phyloP scores from a whole-genome alignment of 2,329 filamentous ascomycete genomes.

The Ciborinia camelliae region DNA sequence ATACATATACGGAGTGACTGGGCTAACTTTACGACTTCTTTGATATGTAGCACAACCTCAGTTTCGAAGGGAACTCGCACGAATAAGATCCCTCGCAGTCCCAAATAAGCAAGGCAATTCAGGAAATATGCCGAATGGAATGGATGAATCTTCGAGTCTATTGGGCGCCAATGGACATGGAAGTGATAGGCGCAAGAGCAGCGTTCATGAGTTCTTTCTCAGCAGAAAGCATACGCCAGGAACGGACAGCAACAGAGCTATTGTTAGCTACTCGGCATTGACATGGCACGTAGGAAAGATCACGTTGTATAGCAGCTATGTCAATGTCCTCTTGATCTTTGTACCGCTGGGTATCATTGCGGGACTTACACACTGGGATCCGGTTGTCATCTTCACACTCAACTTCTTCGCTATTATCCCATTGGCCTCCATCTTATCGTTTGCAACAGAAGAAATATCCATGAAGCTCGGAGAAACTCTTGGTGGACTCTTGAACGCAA shows the following conservation, averaged over 20 bases:
- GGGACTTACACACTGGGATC: slow-evolving; percentile 48
- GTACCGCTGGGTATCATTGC: slow-evolving; percentile 75
- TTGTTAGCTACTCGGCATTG: slow-evolving; percentile 28
- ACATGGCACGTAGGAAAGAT: slow-evolving; percentile 32
- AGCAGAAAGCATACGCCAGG: slow-evolving; percentile 32
- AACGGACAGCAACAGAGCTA: slow-evolving; percentile 29
- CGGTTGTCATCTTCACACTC: slow-evolving; percentile 53
- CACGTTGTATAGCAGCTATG: slow-evolving; percentile 40
- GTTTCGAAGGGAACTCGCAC: slow-evolving; percentile 25
- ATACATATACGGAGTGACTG: slow-evolving; percentile 8
- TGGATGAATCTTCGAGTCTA: slow-evolving; percentile 27
- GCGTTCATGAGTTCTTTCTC: slow-evolving; percentile 30
- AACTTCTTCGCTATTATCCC: slow-evolving; percentile 60
- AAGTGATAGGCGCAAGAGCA: slow-evolving; percentile 20
- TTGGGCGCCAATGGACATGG: slow-evolving; percentile 24
- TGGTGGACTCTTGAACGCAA: slow-evolving; percentile 53
- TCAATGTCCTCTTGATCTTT: slow-evolving; percentile 76
- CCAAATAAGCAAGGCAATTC: not conserved
- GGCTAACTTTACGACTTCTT: slow-evolving; percentile 23
- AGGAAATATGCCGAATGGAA: slow-evolving; percentile 1
- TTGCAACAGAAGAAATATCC: slow-evolving; percentile 38
- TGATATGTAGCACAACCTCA: slow-evolving; percentile 25
- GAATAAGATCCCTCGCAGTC: slow-evolving; percentile 10
- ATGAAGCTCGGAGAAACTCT: slow-evolving; percentile 56
- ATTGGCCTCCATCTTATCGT: slow-evolving; percentile 48